Evolutionary conservation across 176 grass and related monocot genomes (phyloP).

Genomic region (Lolium multiflorum): DNA sequence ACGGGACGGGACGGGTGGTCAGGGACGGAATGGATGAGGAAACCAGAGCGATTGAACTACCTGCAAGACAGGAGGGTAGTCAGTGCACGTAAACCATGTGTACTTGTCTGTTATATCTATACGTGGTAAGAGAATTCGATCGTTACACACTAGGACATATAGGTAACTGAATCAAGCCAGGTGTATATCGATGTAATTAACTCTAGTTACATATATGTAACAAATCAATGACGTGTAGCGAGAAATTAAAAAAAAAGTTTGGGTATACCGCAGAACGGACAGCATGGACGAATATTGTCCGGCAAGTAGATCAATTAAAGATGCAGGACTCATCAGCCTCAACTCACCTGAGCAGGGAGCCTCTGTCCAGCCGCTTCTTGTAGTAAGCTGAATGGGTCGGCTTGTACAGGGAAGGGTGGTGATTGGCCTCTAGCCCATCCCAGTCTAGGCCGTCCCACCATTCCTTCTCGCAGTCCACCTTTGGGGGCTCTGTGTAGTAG

Average conservation of each 20-base stretch:
- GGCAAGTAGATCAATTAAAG: background rate
- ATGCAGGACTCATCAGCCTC: background rate
- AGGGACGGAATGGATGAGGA: background rate
- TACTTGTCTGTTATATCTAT: background rate
- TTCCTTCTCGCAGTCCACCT: conserved; percentile 41
- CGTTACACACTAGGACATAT: background rate
- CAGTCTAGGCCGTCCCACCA: conserved; percentile 30
- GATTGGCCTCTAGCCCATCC: background rate
- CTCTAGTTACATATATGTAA: background rate
- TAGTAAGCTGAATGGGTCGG: background rate
- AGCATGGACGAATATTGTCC: background rate
- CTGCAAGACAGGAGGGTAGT: background rate
- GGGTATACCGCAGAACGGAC: background rate
- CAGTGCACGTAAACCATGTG: background rate
- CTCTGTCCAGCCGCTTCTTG: conserved; percentile 1
- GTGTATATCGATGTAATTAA: background rate
- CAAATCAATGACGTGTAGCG: background rate
- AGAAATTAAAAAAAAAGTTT: background rate
- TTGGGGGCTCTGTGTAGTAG: rapidly evolving
- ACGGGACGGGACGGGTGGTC: background rate
- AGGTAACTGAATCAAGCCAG: too few species aligned
- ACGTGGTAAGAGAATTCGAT: background rate
- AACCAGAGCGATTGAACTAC: background rate
- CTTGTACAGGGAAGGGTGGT: conserved; percentile 12
- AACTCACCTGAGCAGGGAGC: conserved; percentile 13